Percentiles rank a stretch among this genome's conserved stretches.
These are phyloP conservation scores for Miscanthus sacchariflorus DNA, from an alignment of 202 grass and related monocot genomes.

Conservation along the genomic window DNA sequence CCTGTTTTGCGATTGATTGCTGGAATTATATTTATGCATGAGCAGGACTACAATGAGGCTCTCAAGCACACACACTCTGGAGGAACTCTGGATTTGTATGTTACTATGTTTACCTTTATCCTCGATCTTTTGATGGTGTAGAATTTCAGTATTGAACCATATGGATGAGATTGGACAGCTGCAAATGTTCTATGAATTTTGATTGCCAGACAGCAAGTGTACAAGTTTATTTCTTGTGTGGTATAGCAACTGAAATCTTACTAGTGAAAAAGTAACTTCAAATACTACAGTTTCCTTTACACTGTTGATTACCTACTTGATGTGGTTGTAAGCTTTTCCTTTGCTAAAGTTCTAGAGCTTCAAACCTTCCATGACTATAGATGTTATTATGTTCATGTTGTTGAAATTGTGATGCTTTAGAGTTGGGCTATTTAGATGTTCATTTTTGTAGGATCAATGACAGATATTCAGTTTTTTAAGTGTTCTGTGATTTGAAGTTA, in stretches of 20 bases:
- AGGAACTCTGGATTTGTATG: slow-evolving; percentile 70
- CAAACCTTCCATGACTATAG: not conserved
- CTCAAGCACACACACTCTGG: slow-evolving; percentile 86
- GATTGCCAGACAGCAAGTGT: not conserved
- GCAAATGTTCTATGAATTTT: not conserved
- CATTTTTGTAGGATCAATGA: not conserved
- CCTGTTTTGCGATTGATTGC: slow-evolving; percentile 75
- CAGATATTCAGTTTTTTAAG: not conserved
- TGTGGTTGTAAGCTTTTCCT: not conserved
- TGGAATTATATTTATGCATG: slow-evolving; percentile 90
- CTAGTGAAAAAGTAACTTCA: not conserved
- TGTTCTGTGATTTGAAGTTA: not conserved
- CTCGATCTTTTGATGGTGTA: slow-evolving; percentile 22
- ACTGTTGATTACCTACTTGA: not conserved
- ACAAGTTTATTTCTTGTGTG: not conserved
- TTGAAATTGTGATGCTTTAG: slow-evolving; percentile 12
- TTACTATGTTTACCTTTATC: slow-evolving; percentile 27
- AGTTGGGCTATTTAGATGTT: not conserved
- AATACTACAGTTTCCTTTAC: not conserved
- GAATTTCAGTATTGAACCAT: not conserved
- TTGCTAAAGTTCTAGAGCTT: not conserved
- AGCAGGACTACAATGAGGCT: slow-evolving; percentile 81
- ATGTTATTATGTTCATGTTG: slow-evolving; percentile 17
- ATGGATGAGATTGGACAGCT: not conserved
- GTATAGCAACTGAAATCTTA: slow-evolving; percentile 9